Percentiles rank a stretch among this genome's conserved stretches.
Conservation (phyloP, 1,139 yeast genomes). For the Yamadazyma pseudoaaseri region DNA sequence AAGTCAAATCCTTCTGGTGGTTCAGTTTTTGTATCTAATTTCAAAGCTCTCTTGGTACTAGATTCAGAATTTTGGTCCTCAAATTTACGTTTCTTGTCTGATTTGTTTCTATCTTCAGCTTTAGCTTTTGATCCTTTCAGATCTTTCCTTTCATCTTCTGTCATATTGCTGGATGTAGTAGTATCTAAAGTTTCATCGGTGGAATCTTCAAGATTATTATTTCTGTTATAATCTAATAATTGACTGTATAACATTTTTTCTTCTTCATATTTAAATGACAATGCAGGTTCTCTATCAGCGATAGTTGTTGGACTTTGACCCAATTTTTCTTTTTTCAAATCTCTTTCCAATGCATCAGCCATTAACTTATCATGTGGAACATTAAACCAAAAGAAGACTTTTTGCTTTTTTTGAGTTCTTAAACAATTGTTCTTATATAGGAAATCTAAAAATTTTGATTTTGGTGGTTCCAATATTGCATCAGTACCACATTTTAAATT, state of each 20-base stretch:
- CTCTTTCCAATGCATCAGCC: conserved; percentile 93
- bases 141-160: conserved; percentile 7
- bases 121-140: not conserved
- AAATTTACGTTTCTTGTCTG: not conserved
- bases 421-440: conserved; percentile 83
- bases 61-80: not conserved
- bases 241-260: conserved; percentile 48
- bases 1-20: conserved; percentile 19
- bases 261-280: conserved; percentile 57
- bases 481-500: conserved; percentile 84
- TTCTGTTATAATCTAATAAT: conserved; percentile 35
- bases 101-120: not conserved
- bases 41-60: conserved; percentile 12
- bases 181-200: conserved; percentile 11
- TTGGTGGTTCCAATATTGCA: conserved; percentile 86
- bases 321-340: conserved; percentile 70
- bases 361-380: conserved; percentile 92
- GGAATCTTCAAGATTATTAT: conserved; percentile 16
- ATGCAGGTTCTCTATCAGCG: conserved; percentile 60
- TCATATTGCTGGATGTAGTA: conserved; percentile 9
- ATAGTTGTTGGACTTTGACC: conserved; percentile 61
- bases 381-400: conserved; percentile 95
- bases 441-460: conserved; percentile 81
- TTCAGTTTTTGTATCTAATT: conserved; percentile 4
- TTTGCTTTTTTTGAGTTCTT: conserved; percentile 94